Evolutionary conservation across 768 basidiomycete species (phyloP), one percentile per base, ranked within the genome.

Genomic region (Phlegmacium glaucopus): DNA sequence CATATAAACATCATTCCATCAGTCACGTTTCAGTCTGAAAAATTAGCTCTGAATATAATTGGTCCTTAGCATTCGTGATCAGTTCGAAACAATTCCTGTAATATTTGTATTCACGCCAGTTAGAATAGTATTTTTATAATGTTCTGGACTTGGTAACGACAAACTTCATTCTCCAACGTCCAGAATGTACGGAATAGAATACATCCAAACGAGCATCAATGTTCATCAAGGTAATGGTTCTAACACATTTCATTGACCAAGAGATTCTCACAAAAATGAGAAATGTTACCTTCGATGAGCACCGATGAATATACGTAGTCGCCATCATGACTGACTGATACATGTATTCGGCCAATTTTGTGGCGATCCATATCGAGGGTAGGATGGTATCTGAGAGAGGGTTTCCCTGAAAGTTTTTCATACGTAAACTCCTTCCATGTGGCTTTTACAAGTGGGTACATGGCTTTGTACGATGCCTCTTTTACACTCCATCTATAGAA

Each of bases 391-490:
- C 71, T 67, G 43, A 77, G 62, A 11, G 48, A 53, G 28, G 75
- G 72, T 48, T 75, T 75, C 26, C 52, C 50, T 10, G 57, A 48
- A 35, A 67, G 42, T 30, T 69, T 59, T 32, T 62, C 59, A 43
- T 76, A 88, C 6, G 76, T 76, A 49, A 92, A 62, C 18, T 91
- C 80, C 58, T 89, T 87, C 91, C 90, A 93, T 6, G 77, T 79
- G 13, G 87, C 80, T 27, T 58, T 69, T 35, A 76, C 59, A 15
- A 49, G 26, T 0, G 90, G 90, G 60, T 80, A 90, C 49, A 91
- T 59, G 0, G 90, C 91, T 60, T 94, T 94, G 70, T 92, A 94
- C 0, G 83, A 82, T 0, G 91, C 87, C 64, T 94, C 91, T 56
- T 94, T 94, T 15, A 87, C 77, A 27, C 80, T 73, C 88, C 89